Conservation (phyloP, 1,284 basidiomycete species). For the Leccinum cinnamomeum region DNA sequence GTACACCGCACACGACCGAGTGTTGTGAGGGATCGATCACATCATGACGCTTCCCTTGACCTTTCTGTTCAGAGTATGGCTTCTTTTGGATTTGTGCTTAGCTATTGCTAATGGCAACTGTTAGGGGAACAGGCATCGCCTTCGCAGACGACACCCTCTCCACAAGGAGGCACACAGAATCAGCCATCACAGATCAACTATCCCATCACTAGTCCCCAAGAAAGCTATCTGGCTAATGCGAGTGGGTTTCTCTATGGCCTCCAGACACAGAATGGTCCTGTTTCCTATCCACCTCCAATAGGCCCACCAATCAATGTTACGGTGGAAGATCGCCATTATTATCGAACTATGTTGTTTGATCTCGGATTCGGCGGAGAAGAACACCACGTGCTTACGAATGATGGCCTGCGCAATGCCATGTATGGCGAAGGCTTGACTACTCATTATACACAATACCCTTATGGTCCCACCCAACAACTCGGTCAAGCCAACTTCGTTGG, state of each 20-base stretch:
- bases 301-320: slow-evolving; percentile 28
- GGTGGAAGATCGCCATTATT: slow-evolving; percentile 61
- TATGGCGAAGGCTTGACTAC: slow-evolving; percentile 30
- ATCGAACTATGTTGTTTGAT: slow-evolving; percentile 68
- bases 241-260: slow-evolving; percentile 19
- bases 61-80: slow-evolving; percentile 47
- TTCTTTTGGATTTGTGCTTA: not conserved
- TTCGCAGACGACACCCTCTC: slow-evolving; percentile 28
- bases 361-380: slow-evolving; percentile 58
- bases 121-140: slow-evolving; percentile 27
- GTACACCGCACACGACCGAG: slow-evolving; percentile 51
- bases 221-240: slow-evolving; percentile 22
- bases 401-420: slow-evolving; percentile 25
- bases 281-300: slow-evolving; percentile 17
- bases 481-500: slow-evolving; percentile 28
- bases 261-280: slow-evolving; percentile 16
- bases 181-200: slow-evolving; percentile 21
- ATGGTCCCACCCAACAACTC: slow-evolving; percentile 29
- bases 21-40: slow-evolving; percentile 37
- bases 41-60: slow-evolving; percentile 44
- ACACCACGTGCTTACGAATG: slow-evolving; percentile 25
- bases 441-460: slow-evolving; percentile 35
- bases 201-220: slow-evolving; percentile 19
- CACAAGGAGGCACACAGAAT: slow-evolving; percentile 19
- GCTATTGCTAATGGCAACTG: slow-evolving; percentile 9